Percentiles rank a stretch among this genome's conserved stretches.
phyloP scores from a whole-genome alignment of 495 filamentous ascomycete genomes.

The Collariella sp. region DNA sequence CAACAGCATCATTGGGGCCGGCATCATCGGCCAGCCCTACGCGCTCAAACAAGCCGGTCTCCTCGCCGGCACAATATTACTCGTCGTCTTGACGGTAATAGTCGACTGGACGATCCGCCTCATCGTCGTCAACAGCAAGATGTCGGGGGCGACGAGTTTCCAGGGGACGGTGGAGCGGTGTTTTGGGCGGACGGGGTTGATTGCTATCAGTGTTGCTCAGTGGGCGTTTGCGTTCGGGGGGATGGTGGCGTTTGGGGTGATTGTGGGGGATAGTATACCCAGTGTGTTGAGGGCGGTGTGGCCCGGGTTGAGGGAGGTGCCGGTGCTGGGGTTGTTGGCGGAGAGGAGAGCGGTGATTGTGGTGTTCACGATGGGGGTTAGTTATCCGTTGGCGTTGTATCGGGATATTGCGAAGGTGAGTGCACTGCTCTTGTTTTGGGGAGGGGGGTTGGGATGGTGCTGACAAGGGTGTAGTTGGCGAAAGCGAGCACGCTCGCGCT shows the following conservation, averaged over 20 bases:
- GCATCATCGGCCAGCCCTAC: constrained; percentile 96
- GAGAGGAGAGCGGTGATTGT: constrained; percentile 77
- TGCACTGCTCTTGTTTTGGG: background rate
- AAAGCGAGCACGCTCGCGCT: constrained; percentile 90
- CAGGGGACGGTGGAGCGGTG: constrained; percentile 92
- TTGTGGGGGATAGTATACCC: constrained; percentile 92
- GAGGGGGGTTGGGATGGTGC: background rate
- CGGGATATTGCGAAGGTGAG: constrained; percentile 92
- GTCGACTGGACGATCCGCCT: constrained; percentile 96
- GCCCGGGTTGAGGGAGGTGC: constrained; percentile 60
- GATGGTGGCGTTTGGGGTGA: constrained; percentile 96
- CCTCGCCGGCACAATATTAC: constrained; percentile 64
- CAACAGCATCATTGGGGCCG: constrained; percentile 95
- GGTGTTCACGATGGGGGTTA: constrained; percentile 72
- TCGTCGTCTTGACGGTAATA: constrained; percentile 69
- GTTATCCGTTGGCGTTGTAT: constrained; percentile 89
- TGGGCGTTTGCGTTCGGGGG: constrained; percentile 98
- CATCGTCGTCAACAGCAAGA: constrained; percentile 91
- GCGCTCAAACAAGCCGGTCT: constrained; percentile 87
- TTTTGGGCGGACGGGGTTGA: constrained; percentile 76
- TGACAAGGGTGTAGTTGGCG: constrained; percentile 53
- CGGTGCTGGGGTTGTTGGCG: constrained; percentile 72
- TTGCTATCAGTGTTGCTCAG: constrained; percentile 86
- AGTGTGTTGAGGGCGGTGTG: constrained; percentile 77
- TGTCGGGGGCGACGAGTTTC: constrained; percentile 85